Evolutionary conservation across 768 basidiomycete species (phyloP).

Genomic region (Trametes elegans): DNA sequence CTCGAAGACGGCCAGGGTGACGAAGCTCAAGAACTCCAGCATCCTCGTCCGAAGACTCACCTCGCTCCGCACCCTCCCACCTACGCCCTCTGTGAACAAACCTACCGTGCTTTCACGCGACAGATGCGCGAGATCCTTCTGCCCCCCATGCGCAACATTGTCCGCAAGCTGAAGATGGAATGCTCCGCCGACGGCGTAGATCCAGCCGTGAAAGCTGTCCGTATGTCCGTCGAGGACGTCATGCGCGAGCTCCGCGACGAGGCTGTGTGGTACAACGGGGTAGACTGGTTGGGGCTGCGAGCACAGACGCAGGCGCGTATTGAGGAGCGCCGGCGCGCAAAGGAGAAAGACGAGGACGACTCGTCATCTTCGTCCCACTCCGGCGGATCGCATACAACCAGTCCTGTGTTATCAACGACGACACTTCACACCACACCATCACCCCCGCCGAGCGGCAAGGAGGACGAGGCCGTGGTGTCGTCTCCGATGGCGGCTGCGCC

Average conservation of each 20-base stretch:
- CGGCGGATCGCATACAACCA: slow-evolving; percentile 58
- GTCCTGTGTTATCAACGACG: slow-evolving; percentile 70
- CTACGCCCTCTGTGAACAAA: slow-evolving; percentile 60
- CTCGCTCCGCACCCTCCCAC: slow-evolving; percentile 57
- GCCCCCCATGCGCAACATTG: slow-evolving; percentile 68
- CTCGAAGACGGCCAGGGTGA: slow-evolving; percentile 24
- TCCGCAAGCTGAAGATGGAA: slow-evolving; percentile 64
- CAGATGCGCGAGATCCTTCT: slow-evolving; percentile 59
- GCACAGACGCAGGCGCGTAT: slow-evolving; percentile 36
- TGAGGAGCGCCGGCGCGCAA: slow-evolving; percentile 21
- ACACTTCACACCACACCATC: slow-evolving; percentile 79
- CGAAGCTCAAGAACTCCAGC: slow-evolving; percentile 35
- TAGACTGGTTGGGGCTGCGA: slow-evolving; percentile 72
- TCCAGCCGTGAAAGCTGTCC: slow-evolving; percentile 52
- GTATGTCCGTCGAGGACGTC: slow-evolving; percentile 63
- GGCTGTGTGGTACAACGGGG: slow-evolving; percentile 68
- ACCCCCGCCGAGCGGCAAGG: slow-evolving; percentile 53
- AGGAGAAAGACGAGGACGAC: slow-evolving; percentile 44
- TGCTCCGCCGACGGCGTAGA: slow-evolving; percentile 47
- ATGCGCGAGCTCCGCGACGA: slow-evolving; percentile 54
- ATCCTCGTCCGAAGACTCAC: slow-evolving; percentile 50
- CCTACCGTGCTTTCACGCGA: slow-evolving; percentile 54
- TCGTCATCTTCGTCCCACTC: slow-evolving; percentile 49
- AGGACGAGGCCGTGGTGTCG: slow-evolving; percentile 28
- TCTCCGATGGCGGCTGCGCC: slow-evolving; percentile 23